Evolutionary conservation across 345 rosid species (phyloP).

Genomic region (Noccaea caerulescens): DNA sequence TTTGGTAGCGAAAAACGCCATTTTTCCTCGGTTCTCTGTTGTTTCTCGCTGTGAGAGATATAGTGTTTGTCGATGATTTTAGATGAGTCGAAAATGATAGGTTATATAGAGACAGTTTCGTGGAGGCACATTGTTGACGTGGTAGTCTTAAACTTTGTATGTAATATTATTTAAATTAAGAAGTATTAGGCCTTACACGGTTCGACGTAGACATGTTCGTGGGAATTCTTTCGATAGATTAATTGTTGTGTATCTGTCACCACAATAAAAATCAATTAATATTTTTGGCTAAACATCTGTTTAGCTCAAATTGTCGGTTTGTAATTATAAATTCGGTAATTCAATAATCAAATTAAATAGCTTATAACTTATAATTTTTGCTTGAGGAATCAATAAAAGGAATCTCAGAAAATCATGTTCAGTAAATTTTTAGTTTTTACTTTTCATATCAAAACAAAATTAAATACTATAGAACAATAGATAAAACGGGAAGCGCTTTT

Average conservation of each 20-base stretch:
- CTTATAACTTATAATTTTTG: not conserved
- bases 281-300: not conserved
- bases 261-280: not conserved
- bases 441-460: not conserved
- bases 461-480: not conserved
- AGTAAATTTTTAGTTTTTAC: not conserved
- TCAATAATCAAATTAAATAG: constrained; percentile 8
- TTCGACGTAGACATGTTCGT: constrained; percentile 33
- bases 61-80: constrained; percentile 24
- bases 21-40: constrained; percentile 17
- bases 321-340: not conserved
- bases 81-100: constrained; percentile 1
- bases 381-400: constrained; percentile 8
- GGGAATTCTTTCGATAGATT: not conserved
- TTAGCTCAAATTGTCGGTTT: not conserved
- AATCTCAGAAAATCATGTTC: constrained; percentile 10
- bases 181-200: constrained; percentile 26
- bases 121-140: constrained; percentile 46
- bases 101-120: constrained; percentile 40
- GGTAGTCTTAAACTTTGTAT: constrained; percentile 40
- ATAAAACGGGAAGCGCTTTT: too few relatives aligned
- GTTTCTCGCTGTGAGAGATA: constrained; percentile 22
- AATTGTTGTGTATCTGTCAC: constrained; percentile 18
- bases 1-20: constrained; percentile 30
- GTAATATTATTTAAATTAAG: constrained; percentile 24